A percentile compares a stretch with the other conserved stretches of the same genome.
phyloP scores from a whole-genome alignment of 139 green algal genomes.

The Astrephomene gubernaculifera region DNA sequence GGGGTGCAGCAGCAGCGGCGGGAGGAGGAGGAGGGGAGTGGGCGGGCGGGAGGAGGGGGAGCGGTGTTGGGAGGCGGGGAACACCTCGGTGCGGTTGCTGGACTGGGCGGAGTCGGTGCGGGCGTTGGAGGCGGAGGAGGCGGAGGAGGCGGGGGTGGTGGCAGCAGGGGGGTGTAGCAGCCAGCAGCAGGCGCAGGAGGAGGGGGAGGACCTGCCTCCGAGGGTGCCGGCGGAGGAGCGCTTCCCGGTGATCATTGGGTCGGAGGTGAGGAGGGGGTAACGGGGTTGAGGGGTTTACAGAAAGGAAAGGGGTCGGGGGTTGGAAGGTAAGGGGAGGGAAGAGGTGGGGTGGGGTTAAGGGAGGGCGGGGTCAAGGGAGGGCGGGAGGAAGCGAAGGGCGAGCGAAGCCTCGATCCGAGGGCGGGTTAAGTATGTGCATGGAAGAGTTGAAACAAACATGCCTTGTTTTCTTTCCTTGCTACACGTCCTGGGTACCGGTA shows the following conservation, averaged over 20 bases:
- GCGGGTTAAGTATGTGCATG: too few relatives aligned
- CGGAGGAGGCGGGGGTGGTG: background rate
- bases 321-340: too few relatives aligned
- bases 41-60: background rate
- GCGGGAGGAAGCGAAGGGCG: too few relatives aligned
- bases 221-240: conserved; percentile 37
- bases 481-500: too few relatives aligned
- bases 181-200: background rate
- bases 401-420: too few relatives aligned
- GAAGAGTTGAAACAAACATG: too few relatives aligned
- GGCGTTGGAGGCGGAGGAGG: background rate
- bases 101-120: conserved; percentile 57
- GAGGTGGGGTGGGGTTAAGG: too few relatives aligned
- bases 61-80: conserved; percentile 61
- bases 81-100: conserved; percentile 71
- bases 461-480: too few relatives aligned
- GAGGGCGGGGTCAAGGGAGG: too few relatives aligned
- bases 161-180: too few relatives aligned
- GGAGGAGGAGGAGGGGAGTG: background rate
- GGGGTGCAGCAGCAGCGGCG: background rate
- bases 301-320: too few relatives aligned
- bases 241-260: conserved; percentile 78
- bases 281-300: too few relatives aligned
- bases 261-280: conserved; percentile 58
- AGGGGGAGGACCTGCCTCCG: conserved; percentile 41